A percentile compares a stretch with the other conserved stretches of the same genome.
Conservation (phyloP, 257 asterid species). For the Rubia yunnanensis region DNA sequence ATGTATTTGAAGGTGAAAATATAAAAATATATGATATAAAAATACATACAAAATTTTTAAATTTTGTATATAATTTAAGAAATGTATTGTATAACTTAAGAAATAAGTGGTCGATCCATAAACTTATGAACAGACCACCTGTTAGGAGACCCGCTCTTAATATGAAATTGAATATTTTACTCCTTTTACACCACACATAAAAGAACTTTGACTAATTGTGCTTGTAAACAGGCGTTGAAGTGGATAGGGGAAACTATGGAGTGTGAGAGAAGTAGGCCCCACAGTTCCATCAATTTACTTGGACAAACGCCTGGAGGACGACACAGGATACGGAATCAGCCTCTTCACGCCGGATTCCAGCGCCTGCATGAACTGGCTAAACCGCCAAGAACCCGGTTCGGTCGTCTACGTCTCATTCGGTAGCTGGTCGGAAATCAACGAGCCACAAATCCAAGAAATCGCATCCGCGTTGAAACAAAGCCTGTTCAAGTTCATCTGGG, state of each 20-base stretch:
- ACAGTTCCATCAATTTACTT: slow-evolving; percentile 49
- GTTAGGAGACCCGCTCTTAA: too few species aligned
- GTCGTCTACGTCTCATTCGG: slow-evolving; percentile 56
- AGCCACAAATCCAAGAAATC: slow-evolving; percentile 41
- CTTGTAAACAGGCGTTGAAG: slow-evolving; percentile 1
- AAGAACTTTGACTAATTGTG: too few species aligned
- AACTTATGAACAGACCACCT: too few species aligned
- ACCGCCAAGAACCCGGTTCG: slow-evolving; percentile 30
- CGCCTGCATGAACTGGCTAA: slow-evolving; percentile 45
- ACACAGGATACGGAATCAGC: slow-evolving; percentile 51
- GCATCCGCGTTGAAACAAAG: slow-evolving; percentile 23
- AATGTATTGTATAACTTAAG: too few species aligned
- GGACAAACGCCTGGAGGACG: slow-evolving; percentile 45
- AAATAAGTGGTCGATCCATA: too few species aligned
- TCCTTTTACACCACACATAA: too few species aligned
- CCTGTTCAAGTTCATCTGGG: slow-evolving; percentile 40
- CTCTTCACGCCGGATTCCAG: slow-evolving; percentile 48
- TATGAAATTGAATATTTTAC: too few species aligned
- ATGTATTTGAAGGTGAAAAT: too few species aligned
- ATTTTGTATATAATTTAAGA: too few species aligned
- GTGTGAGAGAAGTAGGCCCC: slow-evolving; percentile 16
- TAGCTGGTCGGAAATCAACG: slow-evolving; percentile 46
- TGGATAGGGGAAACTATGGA: slow-evolving; percentile 15
- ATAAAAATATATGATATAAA: too few species aligned
- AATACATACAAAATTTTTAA: too few species aligned